These are phyloP conservation scores for Exophiala aquamarina DNA, from an alignment of 2,329 filamentous ascomycete genomes.

Conservation along the genomic window DNA sequence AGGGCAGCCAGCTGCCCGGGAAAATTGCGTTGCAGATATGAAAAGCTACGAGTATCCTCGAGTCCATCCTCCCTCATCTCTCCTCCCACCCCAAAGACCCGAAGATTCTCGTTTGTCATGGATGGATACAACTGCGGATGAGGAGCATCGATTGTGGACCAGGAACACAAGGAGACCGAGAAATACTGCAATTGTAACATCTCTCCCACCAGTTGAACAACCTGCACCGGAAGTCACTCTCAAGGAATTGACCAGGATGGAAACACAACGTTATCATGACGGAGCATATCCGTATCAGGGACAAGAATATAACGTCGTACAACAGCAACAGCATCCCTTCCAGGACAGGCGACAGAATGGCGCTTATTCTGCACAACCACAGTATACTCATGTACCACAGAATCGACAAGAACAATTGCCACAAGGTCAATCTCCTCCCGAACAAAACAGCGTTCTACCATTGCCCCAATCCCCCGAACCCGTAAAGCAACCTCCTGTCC, in stretches of 20 bases:
- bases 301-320: conserved; percentile 12
- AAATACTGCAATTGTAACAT: neutral
- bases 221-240: neutral
- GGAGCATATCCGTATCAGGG: conserved; percentile 9
- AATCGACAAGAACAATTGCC: neutral
- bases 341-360: conserved; percentile 6
- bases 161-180: conserved; percentile 7
- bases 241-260: conserved; percentile 6
- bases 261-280: conserved; percentile 5
- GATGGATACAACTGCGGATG: conserved; percentile 22
- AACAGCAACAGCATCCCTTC: conserved; percentile 10
- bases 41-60: conserved; percentile 25
- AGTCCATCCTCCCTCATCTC: conserved; percentile 21
- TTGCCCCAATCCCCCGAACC: conserved; percentile 14
- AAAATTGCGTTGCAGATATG: conserved; percentile 11
- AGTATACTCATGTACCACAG: neutral
- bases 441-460: conserved; percentile 6
- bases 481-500: conserved; percentile 13
- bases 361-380: conserved; percentile 6
- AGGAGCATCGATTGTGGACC: conserved; percentile 15
- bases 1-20: conserved; percentile 14
- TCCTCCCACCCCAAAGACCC: conserved; percentile 14
- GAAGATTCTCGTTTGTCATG: conserved; percentile 19
- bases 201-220: neutral
- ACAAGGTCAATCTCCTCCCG: neutral